phyloP scores from a whole-genome alignment of 2,329 filamentous ascomycete species.

The Botrytis deweyae region DNA sequence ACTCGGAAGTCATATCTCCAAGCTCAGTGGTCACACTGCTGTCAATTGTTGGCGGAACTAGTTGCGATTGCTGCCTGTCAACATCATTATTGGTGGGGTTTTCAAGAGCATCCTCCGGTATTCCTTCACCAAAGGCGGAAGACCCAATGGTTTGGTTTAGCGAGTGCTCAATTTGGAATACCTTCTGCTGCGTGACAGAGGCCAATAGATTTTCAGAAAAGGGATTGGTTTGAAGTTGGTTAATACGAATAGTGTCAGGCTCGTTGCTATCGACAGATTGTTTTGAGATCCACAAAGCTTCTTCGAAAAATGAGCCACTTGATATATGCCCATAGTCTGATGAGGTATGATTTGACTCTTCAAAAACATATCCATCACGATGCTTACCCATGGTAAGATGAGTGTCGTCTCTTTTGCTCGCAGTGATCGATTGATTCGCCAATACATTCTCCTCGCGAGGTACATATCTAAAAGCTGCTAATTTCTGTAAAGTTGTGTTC shows the following conservation, averaged over 20 bases:
- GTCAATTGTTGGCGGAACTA: neutral
- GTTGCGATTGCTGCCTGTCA: neutral
- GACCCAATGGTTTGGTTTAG: neutral
- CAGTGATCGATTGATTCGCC: neutral
- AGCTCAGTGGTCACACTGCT: neutral
- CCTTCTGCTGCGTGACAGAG: neutral
- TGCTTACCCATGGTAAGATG: neutral
- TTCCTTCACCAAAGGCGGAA: constrained; percentile 24
- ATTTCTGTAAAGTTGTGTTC: constrained; percentile 22
- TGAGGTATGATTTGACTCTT: neutral
- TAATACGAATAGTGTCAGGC: neutral
- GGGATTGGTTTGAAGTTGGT: neutral
- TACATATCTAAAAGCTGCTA: constrained; percentile 21
- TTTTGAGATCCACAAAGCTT: constrained; percentile 24
- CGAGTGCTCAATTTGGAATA: neutral
- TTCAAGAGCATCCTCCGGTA: neutral
- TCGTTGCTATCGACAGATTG: neutral
- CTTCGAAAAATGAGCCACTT: constrained; percentile 22
- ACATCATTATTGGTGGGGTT: neutral
- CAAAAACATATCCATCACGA: neutral
- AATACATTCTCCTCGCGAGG: neutral
- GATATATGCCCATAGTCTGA: constrained; percentile 16
- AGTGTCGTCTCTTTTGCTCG: neutral
- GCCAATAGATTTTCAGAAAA: neutral
- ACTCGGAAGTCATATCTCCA: neutral